Base-by-base conservation (phyloP, 1,139 yeast species). In the Candida sp. region DNA sequence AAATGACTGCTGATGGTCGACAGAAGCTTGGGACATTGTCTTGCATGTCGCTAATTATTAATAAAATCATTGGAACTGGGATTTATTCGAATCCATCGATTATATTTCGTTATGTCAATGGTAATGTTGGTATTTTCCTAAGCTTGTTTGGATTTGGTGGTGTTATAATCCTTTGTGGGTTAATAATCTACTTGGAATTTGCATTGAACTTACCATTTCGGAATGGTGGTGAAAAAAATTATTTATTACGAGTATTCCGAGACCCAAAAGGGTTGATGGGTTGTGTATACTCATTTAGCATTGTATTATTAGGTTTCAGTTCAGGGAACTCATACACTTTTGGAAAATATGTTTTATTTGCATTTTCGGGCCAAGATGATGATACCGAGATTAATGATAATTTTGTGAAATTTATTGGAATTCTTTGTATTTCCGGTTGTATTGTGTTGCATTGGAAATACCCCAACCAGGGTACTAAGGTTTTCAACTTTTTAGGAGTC, bases 21-120 rank as follows among this genome's bases (percentile, higher is more conserved):
- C 44, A 45, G 30, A 55, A 54, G 43, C 42, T 57, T 21, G 56
- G 60, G 4, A 53, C 60, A 1, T 40, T 57, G 22, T 55, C 60
- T 42, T 56, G 60, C 25, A 61, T 63, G 57, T 61, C 72, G 4
- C 63, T 75, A 29, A 74, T 75, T 35, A 72, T 74, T 45, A 75
- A 75, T 55, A 75, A 74, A 50, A 75, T 75, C 75, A 68, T 75
- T 5, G 81, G 81, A 0, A 75, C 81, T 0, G 81, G 80, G 1
- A 73, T 75, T 23, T 75, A 73, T 52, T 70, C 70, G 59, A 75
- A 77, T 15, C 81, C 81, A 0, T 66, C 78, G 1, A 66, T 75
- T 37, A 73, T 75, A 21, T 72, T 70, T 49, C 66, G 68, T 41
- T 71, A 70, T 45, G 60, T 73, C 38, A 61, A 68, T 36, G 80